Evolutionary conservation across 495 filamentous ascomycete genomes (phyloP).

Genomic region (Aspergillus wentii): DNA sequence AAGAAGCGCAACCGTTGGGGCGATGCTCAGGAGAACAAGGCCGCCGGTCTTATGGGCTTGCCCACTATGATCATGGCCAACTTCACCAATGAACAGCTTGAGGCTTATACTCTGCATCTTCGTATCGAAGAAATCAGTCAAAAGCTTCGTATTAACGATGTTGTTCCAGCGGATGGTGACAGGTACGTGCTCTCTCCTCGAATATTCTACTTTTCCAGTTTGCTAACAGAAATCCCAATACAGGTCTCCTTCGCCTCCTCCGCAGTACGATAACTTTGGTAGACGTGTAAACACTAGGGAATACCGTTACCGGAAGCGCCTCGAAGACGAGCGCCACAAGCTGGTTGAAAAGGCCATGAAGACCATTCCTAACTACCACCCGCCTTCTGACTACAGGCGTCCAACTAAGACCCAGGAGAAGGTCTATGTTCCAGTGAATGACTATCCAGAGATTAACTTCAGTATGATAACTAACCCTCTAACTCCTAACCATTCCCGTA

Average conservation of each 20-base stretch:
- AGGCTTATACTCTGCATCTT: conserved; percentile 91
- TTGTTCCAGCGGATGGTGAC: conserved; percentile 90
- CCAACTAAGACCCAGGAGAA: conserved; percentile 99
- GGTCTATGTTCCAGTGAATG: conserved; percentile 99
- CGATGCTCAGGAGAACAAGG: conserved; percentile 93
- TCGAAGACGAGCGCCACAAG: conserved; percentile 98
- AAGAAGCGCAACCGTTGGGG: conserved; percentile 99
- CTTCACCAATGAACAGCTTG: conserved; percentile 96
- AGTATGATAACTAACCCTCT: conserved; percentile 99
- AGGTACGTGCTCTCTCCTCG: conserved; percentile 52
- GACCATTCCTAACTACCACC: conserved; percentile 96
- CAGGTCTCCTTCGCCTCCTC: conserved; percentile 91
- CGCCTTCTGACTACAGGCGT: conserved; percentile 93
- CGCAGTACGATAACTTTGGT: conserved; percentile 98
- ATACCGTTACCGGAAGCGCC: conserved; percentile 92
- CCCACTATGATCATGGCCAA: conserved; percentile 92
- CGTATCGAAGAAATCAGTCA: conserved; percentile 98
- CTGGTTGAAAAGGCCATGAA: conserved; percentile 97
- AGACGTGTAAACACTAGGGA: conserved; percentile 97
- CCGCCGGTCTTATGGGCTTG: conserved; percentile 94
- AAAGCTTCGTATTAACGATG: conserved; percentile 97
- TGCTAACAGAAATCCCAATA: conserved; percentile 13
- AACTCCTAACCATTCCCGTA: conserved; percentile 64
- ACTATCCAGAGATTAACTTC: conserved; percentile 99
- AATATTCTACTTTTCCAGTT: background rate